Evolutionary conservation across 2,329 filamentous ascomycete species (phyloP).

Genomic region (Exophiala spinifera): DNA sequence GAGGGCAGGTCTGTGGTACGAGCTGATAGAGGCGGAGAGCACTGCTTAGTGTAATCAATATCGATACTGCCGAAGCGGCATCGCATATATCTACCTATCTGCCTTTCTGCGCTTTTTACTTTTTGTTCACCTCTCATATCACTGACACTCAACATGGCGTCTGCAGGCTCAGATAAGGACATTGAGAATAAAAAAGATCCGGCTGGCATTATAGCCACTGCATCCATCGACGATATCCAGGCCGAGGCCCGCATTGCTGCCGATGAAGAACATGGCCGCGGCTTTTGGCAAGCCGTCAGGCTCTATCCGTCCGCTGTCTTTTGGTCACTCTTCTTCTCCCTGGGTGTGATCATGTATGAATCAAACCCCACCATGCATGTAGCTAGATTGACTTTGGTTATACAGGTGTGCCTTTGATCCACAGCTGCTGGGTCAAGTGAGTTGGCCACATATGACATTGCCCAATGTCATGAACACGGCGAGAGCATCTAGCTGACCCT

Average conservation of each 20-base stretch:
- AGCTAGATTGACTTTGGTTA: background rate
- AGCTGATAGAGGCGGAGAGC: slow-evolving; percentile 4
- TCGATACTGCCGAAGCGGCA: slow-evolving; percentile 5
- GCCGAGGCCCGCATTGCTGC: slow-evolving; percentile 35
- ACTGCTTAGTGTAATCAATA: slow-evolving; percentile 14
- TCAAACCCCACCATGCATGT: slow-evolving; percentile 77
- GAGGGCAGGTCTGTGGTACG: slow-evolving; percentile 6
- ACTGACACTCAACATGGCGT: slow-evolving; percentile 31
- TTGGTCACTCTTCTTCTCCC: slow-evolving; percentile 36
- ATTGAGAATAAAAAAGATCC: slow-evolving; percentile 24
- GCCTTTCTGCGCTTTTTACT: background rate
- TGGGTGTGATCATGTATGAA: slow-evolving; percentile 35
- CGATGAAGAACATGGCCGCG: slow-evolving; percentile 36
- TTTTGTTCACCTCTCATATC: background rate
- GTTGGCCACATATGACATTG: background rate
- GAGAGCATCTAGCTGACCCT: slow-evolving; percentile 42
- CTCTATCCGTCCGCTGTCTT: slow-evolving; percentile 46
- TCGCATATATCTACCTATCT: slow-evolving; percentile 1
- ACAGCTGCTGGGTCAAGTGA: slow-evolving; percentile 38
- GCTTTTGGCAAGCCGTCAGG: slow-evolving; percentile 39
- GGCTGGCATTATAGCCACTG: slow-evolving; percentile 23
- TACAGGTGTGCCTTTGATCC: slow-evolving; percentile 52
- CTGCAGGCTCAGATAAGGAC: slow-evolving; percentile 30
- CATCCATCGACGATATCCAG: slow-evolving; percentile 27
- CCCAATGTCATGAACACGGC: background rate